These are phyloP conservation scores for Phytophthora melonis DNA, from an alignment of 352 stramenopile species.

Conservation along the genomic window DNA sequence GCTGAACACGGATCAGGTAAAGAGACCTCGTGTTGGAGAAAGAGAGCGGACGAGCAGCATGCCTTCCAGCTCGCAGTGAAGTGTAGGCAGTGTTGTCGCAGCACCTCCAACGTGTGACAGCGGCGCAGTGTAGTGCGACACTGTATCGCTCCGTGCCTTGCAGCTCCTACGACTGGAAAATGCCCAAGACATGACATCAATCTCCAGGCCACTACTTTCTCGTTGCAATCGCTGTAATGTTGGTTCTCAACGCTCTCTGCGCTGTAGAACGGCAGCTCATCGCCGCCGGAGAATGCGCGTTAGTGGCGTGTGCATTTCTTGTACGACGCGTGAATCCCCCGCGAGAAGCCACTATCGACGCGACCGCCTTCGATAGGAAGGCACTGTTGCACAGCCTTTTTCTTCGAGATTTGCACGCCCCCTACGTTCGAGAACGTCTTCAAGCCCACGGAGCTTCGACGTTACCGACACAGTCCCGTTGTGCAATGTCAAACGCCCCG, in stretches of 20 bases:
- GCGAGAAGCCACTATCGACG: conserved; percentile 5
- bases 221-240: too few species aligned
- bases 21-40: conserved; percentile 1
- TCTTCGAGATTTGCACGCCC: conserved; percentile 35
- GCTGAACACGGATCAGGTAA: neutral
- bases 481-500: neutral
- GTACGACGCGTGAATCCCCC: neutral
- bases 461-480: neutral
- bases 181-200: too few species aligned
- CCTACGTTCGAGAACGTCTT: conserved; percentile 12
- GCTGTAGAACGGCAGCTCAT: neutral
- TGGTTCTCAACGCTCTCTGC: neutral
- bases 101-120: conserved; percentile 19
- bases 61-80: neutral
- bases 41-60: neutral
- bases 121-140: conserved; percentile 1
- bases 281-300: neutral
- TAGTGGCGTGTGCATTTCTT: neutral
- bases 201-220: too few species aligned
- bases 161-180: neutral
- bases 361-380: conserved; percentile 21
- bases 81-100: conserved; percentile 17
- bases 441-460: neutral
- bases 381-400: conserved; percentile 28
- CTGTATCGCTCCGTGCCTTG: neutral